A percentile compares a stretch with the other conserved stretches of the same genome.
Evolutionary conservation across 768 basidiomycete genomes (phyloP).

Genomic region (Psilocybe cyanescens): DNA sequence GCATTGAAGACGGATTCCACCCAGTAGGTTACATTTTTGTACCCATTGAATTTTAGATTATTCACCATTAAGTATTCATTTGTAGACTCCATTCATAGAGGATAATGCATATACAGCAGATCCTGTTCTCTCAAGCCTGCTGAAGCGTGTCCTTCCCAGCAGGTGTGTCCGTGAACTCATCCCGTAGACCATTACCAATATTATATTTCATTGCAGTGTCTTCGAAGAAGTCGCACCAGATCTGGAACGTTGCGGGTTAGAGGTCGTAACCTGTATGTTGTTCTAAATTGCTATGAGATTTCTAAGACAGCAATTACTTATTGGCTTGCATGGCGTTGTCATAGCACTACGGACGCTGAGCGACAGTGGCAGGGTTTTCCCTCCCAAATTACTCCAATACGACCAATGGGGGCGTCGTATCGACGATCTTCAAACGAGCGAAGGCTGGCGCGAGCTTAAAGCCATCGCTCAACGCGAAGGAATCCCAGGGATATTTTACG

Average conservation of each 20-base stretch:
- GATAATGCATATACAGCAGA: constrained; percentile 67
- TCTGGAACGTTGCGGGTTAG: constrained; percentile 59
- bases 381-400: constrained; percentile 67
- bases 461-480: constrained; percentile 66
- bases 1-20: constrained; percentile 70
- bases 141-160: constrained; percentile 59
- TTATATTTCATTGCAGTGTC: constrained; percentile 32
- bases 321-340: not conserved
- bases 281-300: not conserved
- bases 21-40: constrained; percentile 36
- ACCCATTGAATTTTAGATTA: not conserved
- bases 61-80: not conserved
- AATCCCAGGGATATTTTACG: constrained; percentile 67
- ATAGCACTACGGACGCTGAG: constrained; percentile 60
- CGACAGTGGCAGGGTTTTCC: constrained; percentile 42
- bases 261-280: constrained; percentile 52
- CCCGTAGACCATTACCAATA: not conserved
- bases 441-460: constrained; percentile 75
- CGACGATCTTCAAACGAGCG: constrained; percentile 69
- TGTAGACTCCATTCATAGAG: constrained; percentile 55
- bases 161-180: constrained; percentile 30
- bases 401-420: constrained; percentile 74
- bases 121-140: constrained; percentile 59
- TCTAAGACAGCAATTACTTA: too few species aligned
- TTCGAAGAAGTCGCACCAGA: constrained; percentile 59